Evolutionary conservation across 495 filamentous ascomycete genomes (phyloP), one percentile per base, ranked within the genome.

Genomic region (Aspergillus sparsus): DNA sequence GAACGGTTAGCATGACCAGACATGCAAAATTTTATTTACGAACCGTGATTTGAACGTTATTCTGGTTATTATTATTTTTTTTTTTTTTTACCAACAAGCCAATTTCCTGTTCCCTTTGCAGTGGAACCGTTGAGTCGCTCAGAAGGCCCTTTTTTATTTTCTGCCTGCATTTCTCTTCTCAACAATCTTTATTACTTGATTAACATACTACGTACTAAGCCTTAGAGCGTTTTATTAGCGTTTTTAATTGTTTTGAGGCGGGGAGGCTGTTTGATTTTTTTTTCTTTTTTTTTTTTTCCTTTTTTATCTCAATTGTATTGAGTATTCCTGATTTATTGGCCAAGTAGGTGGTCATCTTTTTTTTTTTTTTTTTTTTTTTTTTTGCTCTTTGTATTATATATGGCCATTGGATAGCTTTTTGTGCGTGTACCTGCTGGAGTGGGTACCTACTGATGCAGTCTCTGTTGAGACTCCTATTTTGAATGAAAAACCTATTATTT

Each of bases 11-110:
- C 49, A 51, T 12, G 18, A 51, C 9, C 16, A 9, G 45, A 47
- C 45, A 33, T 15, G 21, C 21, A 6, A 12, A 7, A 34, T 51
- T 33, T 32, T 51, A 12, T 34, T 51, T 33, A 51, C 18, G 49
- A 50, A 27, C 21, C 47, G 31, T 50, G 47, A 12, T 47, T 9
- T 41, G 55, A 12, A 35, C 2, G 46, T 64, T 61, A 32, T 56
- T 53, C 33, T 41, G 33, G 37, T 57, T 46, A 49, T n/a, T n/a
- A n/a, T n/a, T 52, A 42, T 60, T 41, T 47, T 50, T 33, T 49
- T 46, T 33, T 56, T 39, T 47, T 33, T 9, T 41, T 11, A 3
- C 15, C 44, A 9, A 18, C 16, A 18, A 21, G n/a, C 27, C n/a
- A 18, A 13, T 51, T 51, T 7, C 15, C 18, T 32, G 12, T 51